Evolutionary conservation across 768 basidiomycete species (phyloP).

Genomic region (Boletus sp.): DNA sequence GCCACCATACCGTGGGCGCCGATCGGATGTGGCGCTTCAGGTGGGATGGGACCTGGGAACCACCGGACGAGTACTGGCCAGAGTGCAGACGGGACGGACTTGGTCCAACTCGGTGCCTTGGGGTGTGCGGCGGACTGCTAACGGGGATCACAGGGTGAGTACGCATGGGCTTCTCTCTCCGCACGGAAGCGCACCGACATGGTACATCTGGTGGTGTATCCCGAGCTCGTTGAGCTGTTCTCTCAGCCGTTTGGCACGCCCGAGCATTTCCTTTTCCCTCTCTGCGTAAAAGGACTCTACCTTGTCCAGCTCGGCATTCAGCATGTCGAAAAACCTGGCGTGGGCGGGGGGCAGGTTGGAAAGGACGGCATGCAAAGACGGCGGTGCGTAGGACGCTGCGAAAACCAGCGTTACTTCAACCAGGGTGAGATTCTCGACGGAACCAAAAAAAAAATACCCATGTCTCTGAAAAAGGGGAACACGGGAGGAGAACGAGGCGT

Average conservation of each 20-base stretch:
- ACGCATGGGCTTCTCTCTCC: no score
- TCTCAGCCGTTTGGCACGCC: conserved; percentile 45
- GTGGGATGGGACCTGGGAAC: not conserved
- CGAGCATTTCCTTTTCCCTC: conserved; percentile 59
- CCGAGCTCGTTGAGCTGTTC: conserved; percentile 71
- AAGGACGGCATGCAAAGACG: conserved; percentile 47
- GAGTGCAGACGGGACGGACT: conserved; percentile 1
- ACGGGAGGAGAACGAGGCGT: conserved; percentile 6
- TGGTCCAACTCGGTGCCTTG: conserved; percentile 8
- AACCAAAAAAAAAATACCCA: conserved; percentile 1
- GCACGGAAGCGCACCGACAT: conserved; percentile 39
- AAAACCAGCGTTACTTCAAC: not conserved
- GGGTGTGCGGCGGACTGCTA: conserved; percentile 10
- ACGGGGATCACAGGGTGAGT: not conserved
- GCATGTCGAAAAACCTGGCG: conserved; percentile 63
- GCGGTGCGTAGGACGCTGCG: conserved; percentile 15
- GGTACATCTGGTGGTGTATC: conserved; percentile 57
- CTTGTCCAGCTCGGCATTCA: conserved; percentile 79
- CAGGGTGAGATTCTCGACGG: no score
- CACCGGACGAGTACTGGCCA: conserved; percentile 3
- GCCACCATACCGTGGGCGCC: not conserved
- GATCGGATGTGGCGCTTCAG: not conserved
- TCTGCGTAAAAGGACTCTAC: conserved; percentile 79
- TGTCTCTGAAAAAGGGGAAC: conserved; percentile 18
- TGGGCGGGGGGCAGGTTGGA: conserved; percentile 58